Evolutionary conservation across 768 basidiomycete genomes (phyloP).

Genomic region (Leucocoprinus birnbaumii): DNA sequence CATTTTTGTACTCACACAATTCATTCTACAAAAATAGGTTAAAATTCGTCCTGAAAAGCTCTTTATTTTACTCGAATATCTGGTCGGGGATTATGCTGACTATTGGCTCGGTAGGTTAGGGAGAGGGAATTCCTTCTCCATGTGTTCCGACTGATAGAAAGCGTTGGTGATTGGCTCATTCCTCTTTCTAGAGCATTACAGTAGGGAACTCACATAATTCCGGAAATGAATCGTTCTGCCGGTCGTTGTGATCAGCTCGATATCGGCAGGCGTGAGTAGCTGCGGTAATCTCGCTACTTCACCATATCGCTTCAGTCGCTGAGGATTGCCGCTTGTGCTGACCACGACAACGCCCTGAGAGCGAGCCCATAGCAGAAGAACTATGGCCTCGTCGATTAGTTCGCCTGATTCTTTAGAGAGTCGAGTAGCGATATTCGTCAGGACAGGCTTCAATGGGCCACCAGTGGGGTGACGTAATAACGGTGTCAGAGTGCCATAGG

Average conservation of each 20-base stretch:
- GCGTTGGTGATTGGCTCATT: too few species aligned
- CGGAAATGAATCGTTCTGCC: conserved; percentile 33
- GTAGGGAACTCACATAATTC: conserved; percentile 25
- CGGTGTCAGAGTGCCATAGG: conserved; percentile 35
- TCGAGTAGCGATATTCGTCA: conserved; percentile 29
- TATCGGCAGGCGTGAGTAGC: conserved; percentile 24
- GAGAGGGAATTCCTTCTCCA: conserved; percentile 31
- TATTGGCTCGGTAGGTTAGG: conserved; percentile 25
- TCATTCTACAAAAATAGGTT: too few species aligned
- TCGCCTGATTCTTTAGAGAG: conserved; percentile 19
- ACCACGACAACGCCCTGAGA: conserved; percentile 29
- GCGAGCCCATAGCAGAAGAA: conserved; percentile 32
- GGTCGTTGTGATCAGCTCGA: conserved; percentile 31
- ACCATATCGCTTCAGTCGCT: conserved; percentile 27
- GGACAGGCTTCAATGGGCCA: conserved; percentile 35
- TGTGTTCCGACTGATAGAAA: conserved; percentile 28
- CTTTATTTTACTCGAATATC: too few species aligned
- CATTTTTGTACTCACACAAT: too few species aligned
- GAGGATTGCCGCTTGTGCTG: conserved; percentile 27
- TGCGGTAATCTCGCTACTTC: conserved; percentile 26
- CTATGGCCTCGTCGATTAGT: conserved; percentile 19
- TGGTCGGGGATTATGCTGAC: too few species aligned
- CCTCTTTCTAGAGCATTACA: too few species aligned
- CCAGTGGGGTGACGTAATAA: conserved; percentile 32
- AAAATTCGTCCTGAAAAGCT: too few species aligned